These are phyloP conservation scores for Avena insularis DNA, from an alignment of 176 grass and related monocot genomes.

Conservation along the genomic window DNA sequence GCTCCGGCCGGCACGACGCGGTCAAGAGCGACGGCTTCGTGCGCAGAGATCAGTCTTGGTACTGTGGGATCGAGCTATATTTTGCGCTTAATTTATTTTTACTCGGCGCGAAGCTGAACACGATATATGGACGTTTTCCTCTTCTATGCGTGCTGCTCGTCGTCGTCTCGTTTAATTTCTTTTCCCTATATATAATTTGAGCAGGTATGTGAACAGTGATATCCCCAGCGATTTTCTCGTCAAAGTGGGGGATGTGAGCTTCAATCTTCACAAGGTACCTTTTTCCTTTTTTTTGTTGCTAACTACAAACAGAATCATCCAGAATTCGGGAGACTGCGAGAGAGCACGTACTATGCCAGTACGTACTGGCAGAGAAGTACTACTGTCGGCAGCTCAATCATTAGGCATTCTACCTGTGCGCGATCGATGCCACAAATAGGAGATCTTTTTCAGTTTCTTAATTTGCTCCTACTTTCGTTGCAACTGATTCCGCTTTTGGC, in stretches of 20 bases:
- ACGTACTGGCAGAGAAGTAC: not conserved
- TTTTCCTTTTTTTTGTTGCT: too few relatives aligned
- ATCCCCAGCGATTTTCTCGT: constrained; percentile 95
- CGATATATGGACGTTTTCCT: not conserved
- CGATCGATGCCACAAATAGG: not conserved
- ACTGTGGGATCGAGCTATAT: not conserved
- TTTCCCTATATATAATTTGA: constrained; percentile 26
- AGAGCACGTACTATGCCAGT: not conserved
- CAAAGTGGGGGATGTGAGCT: constrained; percentile 77
- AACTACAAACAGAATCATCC: not conserved
- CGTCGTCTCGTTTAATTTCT: not conserved
- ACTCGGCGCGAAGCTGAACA: too few relatives aligned
- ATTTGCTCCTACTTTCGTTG: not conserved
- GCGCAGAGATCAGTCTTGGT: constrained; percentile 81
- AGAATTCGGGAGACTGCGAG: not conserved
- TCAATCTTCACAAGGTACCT: constrained; percentile 95
- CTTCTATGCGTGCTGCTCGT: not conserved
- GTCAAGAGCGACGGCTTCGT: constrained; percentile 82
- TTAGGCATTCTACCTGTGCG: not conserved
- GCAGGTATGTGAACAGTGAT: constrained; percentile 87
- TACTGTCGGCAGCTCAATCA: not conserved
- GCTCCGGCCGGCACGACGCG: constrained; percentile 57
- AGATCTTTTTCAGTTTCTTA: not conserved
- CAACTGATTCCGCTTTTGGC: not conserved
- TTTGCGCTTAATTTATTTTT: not conserved